These are phyloP conservation scores for Macrolepiota dolichaula DNA, from an alignment of 768 basidiomycete species.

Conservation along the genomic window DNA sequence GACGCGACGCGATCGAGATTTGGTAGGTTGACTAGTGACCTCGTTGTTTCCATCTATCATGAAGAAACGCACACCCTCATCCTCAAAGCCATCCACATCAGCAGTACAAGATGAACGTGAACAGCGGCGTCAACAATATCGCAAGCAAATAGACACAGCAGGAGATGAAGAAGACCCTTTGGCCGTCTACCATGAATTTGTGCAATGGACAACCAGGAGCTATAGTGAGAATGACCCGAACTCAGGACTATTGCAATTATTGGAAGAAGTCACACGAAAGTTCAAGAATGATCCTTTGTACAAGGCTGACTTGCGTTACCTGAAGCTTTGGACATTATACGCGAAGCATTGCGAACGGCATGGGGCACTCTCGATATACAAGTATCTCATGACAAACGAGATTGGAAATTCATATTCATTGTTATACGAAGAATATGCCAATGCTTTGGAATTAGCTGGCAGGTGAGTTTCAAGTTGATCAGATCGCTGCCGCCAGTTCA, in stretches of 20 bases:
- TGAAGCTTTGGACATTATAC: slow-evolving; percentile 90
- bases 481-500: not conserved
- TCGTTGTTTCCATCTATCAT: slow-evolving; percentile 1
- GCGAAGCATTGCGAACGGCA: slow-evolving; percentile 75
- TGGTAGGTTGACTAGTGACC: not conserved
- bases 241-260: slow-evolving; percentile 74
- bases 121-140: slow-evolving; percentile 32
- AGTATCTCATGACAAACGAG: slow-evolving; percentile 65
- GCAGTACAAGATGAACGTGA: slow-evolving; percentile 18
- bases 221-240: slow-evolving; percentile 66
- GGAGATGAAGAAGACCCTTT: slow-evolving; percentile 82
- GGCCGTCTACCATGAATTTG: slow-evolving; percentile 79
- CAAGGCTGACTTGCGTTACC: slow-evolving; percentile 83
- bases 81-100: not conserved
- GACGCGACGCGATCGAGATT: slow-evolving; percentile 5
- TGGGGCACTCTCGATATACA: slow-evolving; percentile 66
- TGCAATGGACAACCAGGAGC: slow-evolving; percentile 84
- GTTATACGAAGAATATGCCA: slow-evolving; percentile 91
- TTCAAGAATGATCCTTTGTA: slow-evolving; percentile 86
- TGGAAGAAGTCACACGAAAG: slow-evolving; percentile 79
- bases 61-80: slow-evolving; percentile 1
- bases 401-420: slow-evolving; percentile 76
- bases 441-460: slow-evolving; percentile 68
- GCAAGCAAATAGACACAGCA: slow-evolving; percentile 43
- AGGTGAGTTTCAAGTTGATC: slow-evolving; percentile 51